Evolutionary conservation across 108 stramenopile species (phyloP).

Genomic region (Cyclotella choctawhatcheeana): DNA sequence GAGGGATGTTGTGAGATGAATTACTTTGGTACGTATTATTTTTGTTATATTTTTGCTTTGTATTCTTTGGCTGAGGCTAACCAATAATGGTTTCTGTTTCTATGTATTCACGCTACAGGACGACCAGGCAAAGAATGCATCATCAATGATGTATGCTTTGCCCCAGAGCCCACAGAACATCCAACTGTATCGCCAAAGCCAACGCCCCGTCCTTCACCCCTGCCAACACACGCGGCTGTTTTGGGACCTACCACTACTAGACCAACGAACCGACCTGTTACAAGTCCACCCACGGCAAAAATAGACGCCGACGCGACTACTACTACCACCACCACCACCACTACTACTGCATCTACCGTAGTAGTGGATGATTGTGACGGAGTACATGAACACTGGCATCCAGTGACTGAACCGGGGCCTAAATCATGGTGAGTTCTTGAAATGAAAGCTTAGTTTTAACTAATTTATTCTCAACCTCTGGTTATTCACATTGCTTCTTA

Average conservation of each 20-base stretch:
- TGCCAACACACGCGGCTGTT: not conserved
- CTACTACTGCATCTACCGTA: no score
- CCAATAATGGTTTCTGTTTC: not conserved
- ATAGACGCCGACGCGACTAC: no score
- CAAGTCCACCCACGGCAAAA: no score
- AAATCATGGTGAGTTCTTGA: no score
- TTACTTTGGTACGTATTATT: not conserved
- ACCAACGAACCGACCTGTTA: not conserved
- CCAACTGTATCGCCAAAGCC: not conserved
- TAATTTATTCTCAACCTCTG: no score
- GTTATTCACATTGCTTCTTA: no score
- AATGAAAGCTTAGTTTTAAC: no score
- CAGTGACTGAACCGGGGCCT: not conserved
- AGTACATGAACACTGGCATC: not conserved
- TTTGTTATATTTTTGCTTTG: not conserved
- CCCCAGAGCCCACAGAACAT: not conserved
- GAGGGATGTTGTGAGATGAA: slow-evolving; percentile 15
- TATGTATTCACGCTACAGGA: not conserved
- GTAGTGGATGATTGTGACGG: not conserved
- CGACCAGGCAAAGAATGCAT: slow-evolving; percentile 15
- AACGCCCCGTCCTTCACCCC: not conserved
- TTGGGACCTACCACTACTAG: not conserved
- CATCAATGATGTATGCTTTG: not conserved
- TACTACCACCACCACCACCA: no score
- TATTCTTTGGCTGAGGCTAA: not conserved